Conservation (phyloP, 306 rosid species). For the Quercus rubra region DNA sequence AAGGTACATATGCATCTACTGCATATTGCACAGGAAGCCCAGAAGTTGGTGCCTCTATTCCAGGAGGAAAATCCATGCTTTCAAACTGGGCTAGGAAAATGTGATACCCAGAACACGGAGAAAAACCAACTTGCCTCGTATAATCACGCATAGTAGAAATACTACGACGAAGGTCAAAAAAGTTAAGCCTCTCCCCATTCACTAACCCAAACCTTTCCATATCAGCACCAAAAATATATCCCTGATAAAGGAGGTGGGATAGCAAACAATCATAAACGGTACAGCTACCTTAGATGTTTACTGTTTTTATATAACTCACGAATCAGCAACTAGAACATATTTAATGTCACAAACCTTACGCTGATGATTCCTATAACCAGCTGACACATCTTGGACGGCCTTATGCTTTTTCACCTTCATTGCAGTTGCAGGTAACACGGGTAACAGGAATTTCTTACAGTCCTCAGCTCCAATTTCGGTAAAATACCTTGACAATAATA, state of each 20-base stretch:
- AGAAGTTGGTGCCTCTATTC: constrained; percentile 74
- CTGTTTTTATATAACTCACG: constrained; percentile 4
- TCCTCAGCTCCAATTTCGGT: constrained; percentile 48
- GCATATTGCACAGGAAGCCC: constrained; percentile 24
- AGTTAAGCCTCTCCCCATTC: constrained; percentile 34
- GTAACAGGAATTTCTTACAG: constrained; percentile 41
- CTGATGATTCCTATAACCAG: constrained; percentile 29
- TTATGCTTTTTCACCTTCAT: constrained; percentile 1
- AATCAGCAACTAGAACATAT: constrained; percentile 6
- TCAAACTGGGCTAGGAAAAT: constrained; percentile 64
- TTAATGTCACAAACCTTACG: constrained; percentile 46
- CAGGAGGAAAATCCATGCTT: constrained; percentile 63
- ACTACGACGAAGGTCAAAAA: constrained; percentile 42
- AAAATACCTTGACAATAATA: constrained; percentile 43
- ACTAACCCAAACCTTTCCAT: constrained; percentile 35
- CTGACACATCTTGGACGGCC: no score
- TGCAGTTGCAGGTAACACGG: constrained; percentile 11
- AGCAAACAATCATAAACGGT: not conserved
- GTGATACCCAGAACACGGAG: constrained; percentile 37
- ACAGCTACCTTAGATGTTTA: constrained; percentile 3
- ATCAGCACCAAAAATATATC: constrained; percentile 26
- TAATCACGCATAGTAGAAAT: constrained; percentile 26
- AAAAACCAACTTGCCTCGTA: not conserved
- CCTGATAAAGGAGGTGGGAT: constrained; percentile 34
- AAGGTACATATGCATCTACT: no score